A percentile compares a stretch with the other conserved stretches of the same genome.
These are phyloP conservation scores for Phaeosphaeria sp. DNA, from an alignment of 2,329 filamentous ascomycete genomes.

Conservation along the genomic window DNA sequence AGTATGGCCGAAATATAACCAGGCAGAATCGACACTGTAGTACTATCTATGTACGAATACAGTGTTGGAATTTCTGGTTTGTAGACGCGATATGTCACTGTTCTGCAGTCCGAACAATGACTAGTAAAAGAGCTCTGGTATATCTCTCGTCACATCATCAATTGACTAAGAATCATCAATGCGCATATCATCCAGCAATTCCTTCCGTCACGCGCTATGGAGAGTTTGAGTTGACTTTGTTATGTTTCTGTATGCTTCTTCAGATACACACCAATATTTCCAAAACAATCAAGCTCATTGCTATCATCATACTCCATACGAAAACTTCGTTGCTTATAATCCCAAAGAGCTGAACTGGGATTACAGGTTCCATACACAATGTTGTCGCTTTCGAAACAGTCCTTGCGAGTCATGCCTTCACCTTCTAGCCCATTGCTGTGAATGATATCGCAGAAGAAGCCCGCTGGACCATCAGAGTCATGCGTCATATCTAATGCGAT, in stretches of 20 bases:
- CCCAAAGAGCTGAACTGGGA: background rate
- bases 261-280: background rate
- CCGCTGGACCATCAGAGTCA: slow-evolving; percentile 2
- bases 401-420: background rate
- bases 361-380: background rate
- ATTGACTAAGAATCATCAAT: no score
- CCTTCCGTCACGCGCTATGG: no score
- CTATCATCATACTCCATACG: background rate
- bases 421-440: background rate
- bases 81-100: no score
- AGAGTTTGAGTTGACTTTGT: no score
- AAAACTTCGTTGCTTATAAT: background rate
- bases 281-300: background rate
- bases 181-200: no score
- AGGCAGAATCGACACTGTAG: no score
- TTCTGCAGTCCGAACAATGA: no score
- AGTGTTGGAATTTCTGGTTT: no score
- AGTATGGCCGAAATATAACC: no score
- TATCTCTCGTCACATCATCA: no score
- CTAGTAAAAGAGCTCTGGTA: no score
- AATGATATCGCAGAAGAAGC: slow-evolving; percentile 2
- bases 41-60: no score
- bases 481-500: slow-evolving; percentile 4
- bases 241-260: background rate
- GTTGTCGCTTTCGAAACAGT: background rate